These are phyloP conservation scores for Sporothrix globosa DNA, from an alignment of 2,329 filamentous ascomycete species.

Conservation along the genomic window DNA sequence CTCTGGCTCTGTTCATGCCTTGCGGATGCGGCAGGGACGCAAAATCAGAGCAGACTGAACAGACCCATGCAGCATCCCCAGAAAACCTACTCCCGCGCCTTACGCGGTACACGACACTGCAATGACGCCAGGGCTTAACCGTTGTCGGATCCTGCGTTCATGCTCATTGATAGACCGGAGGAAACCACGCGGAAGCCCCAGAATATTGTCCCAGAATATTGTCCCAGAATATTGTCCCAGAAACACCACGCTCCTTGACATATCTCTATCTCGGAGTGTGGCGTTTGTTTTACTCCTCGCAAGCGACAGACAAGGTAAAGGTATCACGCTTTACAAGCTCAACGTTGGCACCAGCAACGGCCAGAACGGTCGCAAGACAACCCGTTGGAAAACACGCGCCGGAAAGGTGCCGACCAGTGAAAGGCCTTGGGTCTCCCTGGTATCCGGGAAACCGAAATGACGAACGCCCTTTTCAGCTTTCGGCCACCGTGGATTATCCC, in stretches of 20 bases:
- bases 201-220: neutral
- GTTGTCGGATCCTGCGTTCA: slow-evolving; percentile 1
- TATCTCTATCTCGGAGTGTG: slow-evolving; percentile 1
- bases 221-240: neutral
- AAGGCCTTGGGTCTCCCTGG: slow-evolving; percentile 4
- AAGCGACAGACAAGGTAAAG: too few species aligned
- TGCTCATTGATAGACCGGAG: neutral
- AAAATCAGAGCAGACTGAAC: neutral
- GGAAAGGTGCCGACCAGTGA: neutral
- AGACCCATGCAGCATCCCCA: slow-evolving; percentile 5
- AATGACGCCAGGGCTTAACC: slow-evolving; percentile 9
- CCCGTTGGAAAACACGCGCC: neutral
- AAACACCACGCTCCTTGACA: neutral
- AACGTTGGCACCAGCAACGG: neutral
- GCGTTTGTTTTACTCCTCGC: neutral
- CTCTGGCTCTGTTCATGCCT: neutral
- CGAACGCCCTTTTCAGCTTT: slow-evolving; percentile 13
- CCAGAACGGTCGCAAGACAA: slow-evolving; percentile 9
- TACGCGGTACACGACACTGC: slow-evolving; percentile 4
- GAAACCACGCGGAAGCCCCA: slow-evolving; percentile 11
- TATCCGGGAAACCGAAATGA: slow-evolving; percentile 20
- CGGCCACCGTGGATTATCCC: slow-evolving; percentile 9
- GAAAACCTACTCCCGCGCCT: neutral
- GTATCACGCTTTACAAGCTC: neutral
- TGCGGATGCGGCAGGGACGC: neutral